These are phyloP conservation scores for Ciborinia camelliae DNA, from an alignment of 2,329 filamentous ascomycete genomes.

Conservation along the genomic window DNA sequence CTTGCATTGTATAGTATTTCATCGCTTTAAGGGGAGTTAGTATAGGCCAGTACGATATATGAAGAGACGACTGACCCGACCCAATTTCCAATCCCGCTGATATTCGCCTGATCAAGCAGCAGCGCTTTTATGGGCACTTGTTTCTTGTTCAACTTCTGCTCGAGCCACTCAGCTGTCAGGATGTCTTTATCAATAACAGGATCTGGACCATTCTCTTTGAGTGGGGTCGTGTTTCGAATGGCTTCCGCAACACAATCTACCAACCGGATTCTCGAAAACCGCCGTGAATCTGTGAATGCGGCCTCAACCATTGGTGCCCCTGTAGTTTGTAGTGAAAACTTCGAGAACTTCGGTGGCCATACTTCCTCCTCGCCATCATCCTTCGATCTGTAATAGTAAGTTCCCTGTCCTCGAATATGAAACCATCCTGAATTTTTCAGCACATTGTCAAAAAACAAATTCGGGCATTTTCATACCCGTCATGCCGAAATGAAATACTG, in stretches of 20 bases:
- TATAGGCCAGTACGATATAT: background rate
- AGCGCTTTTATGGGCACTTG: constrained; percentile 87
- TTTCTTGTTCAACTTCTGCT: constrained; percentile 66
- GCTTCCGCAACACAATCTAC: constrained; percentile 74
- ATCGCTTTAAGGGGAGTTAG: constrained; percentile 49
- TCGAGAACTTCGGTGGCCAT: constrained; percentile 91
- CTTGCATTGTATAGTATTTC: constrained; percentile 87
- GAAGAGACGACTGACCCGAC: constrained; percentile 58
- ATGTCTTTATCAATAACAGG: constrained; percentile 77
- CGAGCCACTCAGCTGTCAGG: constrained; percentile 74
- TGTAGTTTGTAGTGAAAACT: constrained; percentile 71
- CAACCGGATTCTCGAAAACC: constrained; percentile 75
- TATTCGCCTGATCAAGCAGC: constrained; percentile 79
- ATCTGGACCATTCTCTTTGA: constrained; percentile 92
- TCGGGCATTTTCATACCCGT: constrained; percentile 44
- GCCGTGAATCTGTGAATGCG: constrained; percentile 80
- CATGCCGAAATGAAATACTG: constrained; percentile 85
- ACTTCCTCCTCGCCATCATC: constrained; percentile 42
- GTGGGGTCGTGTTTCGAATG: constrained; percentile 71
- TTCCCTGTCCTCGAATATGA: constrained; percentile 75
- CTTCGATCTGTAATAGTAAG: constrained; percentile 74
- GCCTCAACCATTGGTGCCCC: constrained; percentile 53
- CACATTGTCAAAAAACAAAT: constrained; percentile 1
- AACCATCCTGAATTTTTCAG: constrained; percentile 61
- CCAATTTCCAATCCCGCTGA: constrained; percentile 96